Percentiles rank a stretch among this genome's conserved stretches.
Evolutionary conservation across 495 filamentous ascomycete species (phyloP).

Genomic region (Annulohypoxylon stygium): DNA sequence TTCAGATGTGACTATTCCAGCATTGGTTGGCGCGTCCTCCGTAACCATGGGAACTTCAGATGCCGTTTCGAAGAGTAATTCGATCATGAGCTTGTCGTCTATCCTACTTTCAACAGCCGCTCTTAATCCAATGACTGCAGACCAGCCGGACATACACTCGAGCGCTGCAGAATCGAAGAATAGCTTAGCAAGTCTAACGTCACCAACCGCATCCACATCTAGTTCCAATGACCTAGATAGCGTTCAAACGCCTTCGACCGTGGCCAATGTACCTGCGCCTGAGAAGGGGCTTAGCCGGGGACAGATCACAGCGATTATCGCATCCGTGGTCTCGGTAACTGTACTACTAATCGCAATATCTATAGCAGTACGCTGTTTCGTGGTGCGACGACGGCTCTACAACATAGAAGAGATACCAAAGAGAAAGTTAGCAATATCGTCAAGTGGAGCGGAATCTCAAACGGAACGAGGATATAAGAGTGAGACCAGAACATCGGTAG

Average conservation of each 20-base stretch:
- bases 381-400: slow-evolving; percentile 16
- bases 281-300: slow-evolving; percentile 9
- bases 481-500: slow-evolving; percentile 14
- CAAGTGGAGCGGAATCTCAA: not conserved
- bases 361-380: slow-evolving; percentile 28
- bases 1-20: not conserved
- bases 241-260: not conserved
- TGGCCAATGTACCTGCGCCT: slow-evolving; percentile 10
- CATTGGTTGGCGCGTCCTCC: not conserved
- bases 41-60: not conserved
- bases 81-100: not conserved
- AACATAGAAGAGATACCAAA: slow-evolving; percentile 26
- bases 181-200: not conserved
- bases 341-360: slow-evolving; percentile 8
- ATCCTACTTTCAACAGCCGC: not conserved
- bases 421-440: slow-evolving; percentile 2
- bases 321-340: slow-evolving; percentile 5
- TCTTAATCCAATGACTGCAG: not conserved
- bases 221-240: not conserved
- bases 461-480: slow-evolving; percentile 6
- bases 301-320: slow-evolving; percentile 27
- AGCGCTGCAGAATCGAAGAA: not conserved
- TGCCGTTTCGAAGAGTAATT: not conserved
- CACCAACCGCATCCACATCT: not conserved
- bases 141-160: not conserved